Evolutionary conservation across 139 green algal species (phyloP).

Genomic region (Chlorella sp.): DNA sequence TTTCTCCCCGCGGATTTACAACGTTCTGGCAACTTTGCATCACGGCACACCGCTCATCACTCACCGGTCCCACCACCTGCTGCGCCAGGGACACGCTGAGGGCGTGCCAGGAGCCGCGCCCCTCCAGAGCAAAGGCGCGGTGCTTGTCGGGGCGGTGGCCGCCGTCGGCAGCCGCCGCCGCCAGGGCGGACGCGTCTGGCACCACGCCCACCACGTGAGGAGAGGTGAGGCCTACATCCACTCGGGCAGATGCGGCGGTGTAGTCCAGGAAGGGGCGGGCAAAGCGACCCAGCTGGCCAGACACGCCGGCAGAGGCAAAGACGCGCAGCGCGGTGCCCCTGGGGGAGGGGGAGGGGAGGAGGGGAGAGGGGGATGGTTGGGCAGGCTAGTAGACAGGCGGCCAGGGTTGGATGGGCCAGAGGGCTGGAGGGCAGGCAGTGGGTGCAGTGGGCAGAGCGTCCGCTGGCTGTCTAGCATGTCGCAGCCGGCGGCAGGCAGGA

Average conservation of each 20-base stretch:
- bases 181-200: conserved; percentile 16
- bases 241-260: conserved; percentile 46
- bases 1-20: too few species aligned
- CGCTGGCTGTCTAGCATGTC: background rate
- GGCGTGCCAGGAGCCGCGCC: conserved; percentile 72
- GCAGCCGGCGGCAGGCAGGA: too few species aligned
- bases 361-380: background rate
- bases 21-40: too few species aligned
- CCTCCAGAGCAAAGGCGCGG: conserved; percentile 74
- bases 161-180: conserved; percentile 2
- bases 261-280: conserved; percentile 58
- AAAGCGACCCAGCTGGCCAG: conserved; percentile 62
- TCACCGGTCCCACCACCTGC: conserved; percentile 77
- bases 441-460: too few species aligned
- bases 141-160: conserved; percentile 41
- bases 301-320: conserved; percentile 54
- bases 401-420: background rate
- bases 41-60: background rate
- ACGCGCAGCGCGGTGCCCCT: conserved; percentile 62
- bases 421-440: background rate
- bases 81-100: conserved; percentile 70
- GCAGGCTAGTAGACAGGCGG: background rate
- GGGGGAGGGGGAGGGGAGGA: background rate
- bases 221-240: conserved; percentile 67
- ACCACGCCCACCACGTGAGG: conserved; percentile 43